Evolutionary conservation across 768 basidiomycete species (phyloP).

Genomic region (Naganishia vaughanmartiniae): DNA sequence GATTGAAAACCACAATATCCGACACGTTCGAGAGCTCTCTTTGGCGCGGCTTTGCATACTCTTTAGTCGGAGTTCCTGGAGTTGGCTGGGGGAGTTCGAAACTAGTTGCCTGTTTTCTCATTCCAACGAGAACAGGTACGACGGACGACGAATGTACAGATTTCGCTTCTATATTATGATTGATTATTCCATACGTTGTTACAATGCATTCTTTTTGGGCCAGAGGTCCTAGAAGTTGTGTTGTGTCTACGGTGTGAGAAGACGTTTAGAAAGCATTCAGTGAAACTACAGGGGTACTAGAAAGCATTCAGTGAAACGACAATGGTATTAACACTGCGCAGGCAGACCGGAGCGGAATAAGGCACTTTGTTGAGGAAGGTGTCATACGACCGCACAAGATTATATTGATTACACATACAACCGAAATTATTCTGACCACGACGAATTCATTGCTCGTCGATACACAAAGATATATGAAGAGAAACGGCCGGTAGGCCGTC

Average conservation of each 20-base stretch:
- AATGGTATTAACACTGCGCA: not conserved
- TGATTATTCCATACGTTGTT: conserved; percentile 16
- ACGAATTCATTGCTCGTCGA: not conserved
- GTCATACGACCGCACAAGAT: not conserved
- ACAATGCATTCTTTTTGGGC: too few species aligned
- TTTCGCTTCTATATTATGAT: not conserved
- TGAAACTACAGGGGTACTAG: too few species aligned
- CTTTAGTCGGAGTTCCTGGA: conserved; percentile 29
- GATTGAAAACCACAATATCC: conserved; percentile 6
- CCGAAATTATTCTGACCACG: not conserved
- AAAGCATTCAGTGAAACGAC: not conserved
- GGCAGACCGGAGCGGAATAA: not conserved
- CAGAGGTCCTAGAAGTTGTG: too few species aligned
- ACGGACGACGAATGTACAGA: conserved; percentile 31
- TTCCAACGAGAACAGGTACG: conserved; percentile 13
- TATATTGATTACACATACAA: not conserved
- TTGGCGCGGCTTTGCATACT: conserved; percentile 17
- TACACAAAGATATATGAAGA: not conserved
- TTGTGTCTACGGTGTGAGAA: too few species aligned
- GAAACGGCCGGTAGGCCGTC: not conserved
- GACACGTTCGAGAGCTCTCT: conserved; percentile 28
- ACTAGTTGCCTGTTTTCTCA: conserved; percentile 26
- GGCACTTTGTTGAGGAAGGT: too few species aligned
- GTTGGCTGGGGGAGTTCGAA: conserved; percentile 23
- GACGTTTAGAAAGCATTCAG: too few species aligned